A percentile compares a stretch with the other conserved stretches of the same genome.
phyloP scores from a whole-genome alignment of 2,329 filamentous ascomycete genomes.

The Cladosporium sp. region DNA sequence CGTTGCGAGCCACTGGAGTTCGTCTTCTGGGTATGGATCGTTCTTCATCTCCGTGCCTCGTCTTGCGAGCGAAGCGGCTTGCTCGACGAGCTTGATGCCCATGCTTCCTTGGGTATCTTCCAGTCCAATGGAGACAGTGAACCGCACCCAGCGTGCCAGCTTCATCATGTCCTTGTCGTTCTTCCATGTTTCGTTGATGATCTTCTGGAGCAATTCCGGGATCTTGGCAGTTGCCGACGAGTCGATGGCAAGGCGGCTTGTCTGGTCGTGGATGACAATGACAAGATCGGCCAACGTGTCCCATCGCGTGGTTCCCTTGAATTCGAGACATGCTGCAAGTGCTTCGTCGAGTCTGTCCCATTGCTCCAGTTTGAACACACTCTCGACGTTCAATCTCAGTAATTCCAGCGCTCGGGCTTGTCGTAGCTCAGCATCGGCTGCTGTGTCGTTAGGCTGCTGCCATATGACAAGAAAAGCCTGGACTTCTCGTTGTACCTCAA shows the following conservation, averaged over 20 bases:
- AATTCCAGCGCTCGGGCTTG: constrained; percentile 60
- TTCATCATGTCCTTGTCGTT: constrained; percentile 51
- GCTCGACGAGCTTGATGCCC: constrained; percentile 51
- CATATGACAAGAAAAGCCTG: constrained; percentile 7
- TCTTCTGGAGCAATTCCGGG: constrained; percentile 51
- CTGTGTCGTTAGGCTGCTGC: constrained; percentile 19
- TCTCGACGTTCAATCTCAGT: constrained; percentile 76
- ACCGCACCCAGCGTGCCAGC: constrained; percentile 73
- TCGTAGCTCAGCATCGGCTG: constrained; percentile 25
- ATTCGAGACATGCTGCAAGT: constrained; percentile 43
- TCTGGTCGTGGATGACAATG: constrained; percentile 39
- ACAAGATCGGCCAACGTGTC: constrained; percentile 46
- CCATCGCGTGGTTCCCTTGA: constrained; percentile 33
- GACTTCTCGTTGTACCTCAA: constrained; percentile 61
- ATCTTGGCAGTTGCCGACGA: constrained; percentile 19
- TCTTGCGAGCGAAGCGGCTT: constrained; percentile 54
- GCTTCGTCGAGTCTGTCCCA: constrained; percentile 64
- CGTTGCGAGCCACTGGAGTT: constrained; percentile 72
- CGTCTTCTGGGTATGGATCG: constrained; percentile 56
- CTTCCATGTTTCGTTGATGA: constrained; percentile 64
- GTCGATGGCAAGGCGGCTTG: constrained; percentile 26
- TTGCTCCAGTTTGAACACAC: constrained; percentile 59
- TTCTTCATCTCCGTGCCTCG: constrained; percentile 17
- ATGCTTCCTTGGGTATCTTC: constrained; percentile 37
- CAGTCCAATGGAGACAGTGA: constrained; percentile 61